Conservation (phyloP, 495 filamentous ascomycete genomes). For the Podospora didyma region DNA sequence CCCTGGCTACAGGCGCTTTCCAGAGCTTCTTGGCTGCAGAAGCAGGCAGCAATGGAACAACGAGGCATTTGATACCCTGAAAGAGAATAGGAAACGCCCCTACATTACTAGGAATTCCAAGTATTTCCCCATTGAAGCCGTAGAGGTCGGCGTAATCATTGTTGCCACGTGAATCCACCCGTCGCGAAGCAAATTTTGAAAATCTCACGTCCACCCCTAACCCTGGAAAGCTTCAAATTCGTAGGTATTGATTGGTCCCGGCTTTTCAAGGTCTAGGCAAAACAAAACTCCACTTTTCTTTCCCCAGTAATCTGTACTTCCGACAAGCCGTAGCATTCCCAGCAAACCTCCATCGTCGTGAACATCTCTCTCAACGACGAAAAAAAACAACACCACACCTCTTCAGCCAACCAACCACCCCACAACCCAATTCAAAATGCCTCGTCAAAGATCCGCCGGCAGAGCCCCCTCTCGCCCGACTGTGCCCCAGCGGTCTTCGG, state of each 20-base stretch:
- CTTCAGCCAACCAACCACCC: background rate
- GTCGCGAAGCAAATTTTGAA: too few species aligned
- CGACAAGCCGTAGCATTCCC: background rate
- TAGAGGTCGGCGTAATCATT: too few species aligned
- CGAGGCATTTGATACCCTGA: background rate
- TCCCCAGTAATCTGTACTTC: background rate
- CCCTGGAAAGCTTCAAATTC: too few species aligned
- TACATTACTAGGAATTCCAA: background rate
- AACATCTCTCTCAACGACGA: constrained; percentile 3
- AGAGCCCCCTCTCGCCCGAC: constrained; percentile 63
- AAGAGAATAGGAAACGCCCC: background rate
- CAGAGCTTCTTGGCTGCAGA: background rate
- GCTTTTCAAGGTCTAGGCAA: background rate
- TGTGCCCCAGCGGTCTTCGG: constrained; percentile 54
- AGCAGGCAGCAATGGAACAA: background rate
- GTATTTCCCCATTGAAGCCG: background rate
- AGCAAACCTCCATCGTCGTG: background rate
- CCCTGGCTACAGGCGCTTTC: background rate
- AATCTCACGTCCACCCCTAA: too few species aligned
- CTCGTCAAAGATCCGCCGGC: constrained; percentile 72
- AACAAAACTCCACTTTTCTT: constrained; percentile 13
- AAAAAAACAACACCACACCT: constrained; percentile 1
- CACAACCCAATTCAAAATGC: constrained; percentile 50
- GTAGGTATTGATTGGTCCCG: constrained; percentile 18
- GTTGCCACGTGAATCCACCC: too few species aligned